Conservation (phyloP, 2,329 filamentous ascomycete species). For the Pseudocercospora fijiensis region DNA sequence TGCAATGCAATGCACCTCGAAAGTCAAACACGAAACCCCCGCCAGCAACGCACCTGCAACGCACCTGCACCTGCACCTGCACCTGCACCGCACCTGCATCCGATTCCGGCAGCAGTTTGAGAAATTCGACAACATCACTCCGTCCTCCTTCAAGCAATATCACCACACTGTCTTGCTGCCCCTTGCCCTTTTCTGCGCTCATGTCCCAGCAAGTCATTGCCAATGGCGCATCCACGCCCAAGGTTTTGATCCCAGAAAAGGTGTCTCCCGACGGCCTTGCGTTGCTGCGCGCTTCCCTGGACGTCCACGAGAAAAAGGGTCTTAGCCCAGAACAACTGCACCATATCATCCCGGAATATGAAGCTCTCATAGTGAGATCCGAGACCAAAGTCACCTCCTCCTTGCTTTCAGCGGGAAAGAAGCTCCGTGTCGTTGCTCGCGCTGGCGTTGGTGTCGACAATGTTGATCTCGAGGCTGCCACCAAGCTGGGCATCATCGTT, state of each 20-base stretch:
- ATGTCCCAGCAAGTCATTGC: slow-evolving; percentile 16
- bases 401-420: slow-evolving; percentile 64
- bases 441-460: slow-evolving; percentile 83
- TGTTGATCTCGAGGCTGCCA: slow-evolving; percentile 72
- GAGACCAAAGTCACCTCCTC: slow-evolving; percentile 75
- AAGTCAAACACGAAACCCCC: no score
- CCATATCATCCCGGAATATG: slow-evolving; percentile 66
- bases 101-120: slow-evolving; percentile 4
- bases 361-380: slow-evolving; percentile 75
- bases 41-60: no score
- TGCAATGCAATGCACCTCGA: no score
- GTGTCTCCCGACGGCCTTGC: slow-evolving; percentile 75
- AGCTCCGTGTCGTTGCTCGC: slow-evolving; percentile 73
- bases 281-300: slow-evolving; percentile 63
- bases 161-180: neutral
- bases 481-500: slow-evolving; percentile 71
- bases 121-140: neutral
- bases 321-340: slow-evolving; percentile 64
- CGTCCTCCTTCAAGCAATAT: slow-evolving; percentile 1
- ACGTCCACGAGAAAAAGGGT: slow-evolving; percentile 67
- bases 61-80: no score
- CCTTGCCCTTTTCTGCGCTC: neutral
- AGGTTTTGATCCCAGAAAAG: slow-evolving; percentile 74
- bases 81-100: neutral
- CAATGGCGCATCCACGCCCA: slow-evolving; percentile 38